Evolutionary conservation across 345 rosid genomes (phyloP).

Genomic region (Salix dunnii): DNA sequence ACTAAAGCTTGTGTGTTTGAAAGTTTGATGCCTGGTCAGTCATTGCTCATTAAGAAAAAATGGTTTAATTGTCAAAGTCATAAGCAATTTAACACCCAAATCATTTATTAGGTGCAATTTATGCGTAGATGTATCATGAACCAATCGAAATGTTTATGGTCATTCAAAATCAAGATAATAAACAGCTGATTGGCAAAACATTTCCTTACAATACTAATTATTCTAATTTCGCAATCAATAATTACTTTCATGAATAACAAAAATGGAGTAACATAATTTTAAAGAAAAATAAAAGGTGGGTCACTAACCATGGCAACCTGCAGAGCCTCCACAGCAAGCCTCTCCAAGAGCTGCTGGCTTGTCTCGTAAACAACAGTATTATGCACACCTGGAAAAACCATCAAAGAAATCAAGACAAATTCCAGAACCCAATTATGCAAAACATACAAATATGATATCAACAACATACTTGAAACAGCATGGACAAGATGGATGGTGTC

Average conservation of each 20-base stretch:
- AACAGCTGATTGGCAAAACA: neutral
- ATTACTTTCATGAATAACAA: neutral
- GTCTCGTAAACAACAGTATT: constrained; percentile 60
- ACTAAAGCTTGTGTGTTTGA: neutral
- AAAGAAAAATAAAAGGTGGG: neutral
- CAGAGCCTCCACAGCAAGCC: constrained; percentile 70
- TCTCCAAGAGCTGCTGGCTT: constrained; percentile 66
- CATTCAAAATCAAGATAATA: neutral
- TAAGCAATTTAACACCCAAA: neutral
- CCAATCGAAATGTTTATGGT: neutral
- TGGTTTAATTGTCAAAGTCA: neutral
- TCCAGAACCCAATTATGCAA: neutral
- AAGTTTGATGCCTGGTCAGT: no score
- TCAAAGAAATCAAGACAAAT: neutral
- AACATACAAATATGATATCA: neutral
- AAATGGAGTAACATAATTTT: neutral
- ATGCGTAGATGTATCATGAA: neutral
- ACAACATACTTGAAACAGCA: constrained; percentile 58
- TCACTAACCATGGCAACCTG: constrained; percentile 68
- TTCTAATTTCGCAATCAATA: neutral
- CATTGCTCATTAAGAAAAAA: neutral
- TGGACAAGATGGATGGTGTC: constrained; percentile 85
- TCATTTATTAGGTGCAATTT: neutral
- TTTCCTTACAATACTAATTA: neutral
- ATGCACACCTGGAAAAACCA: constrained; percentile 39